These are phyloP conservation scores for Candida nitratophila DNA, from an alignment of 805 yeast genomes.

Conservation along the genomic window DNA sequence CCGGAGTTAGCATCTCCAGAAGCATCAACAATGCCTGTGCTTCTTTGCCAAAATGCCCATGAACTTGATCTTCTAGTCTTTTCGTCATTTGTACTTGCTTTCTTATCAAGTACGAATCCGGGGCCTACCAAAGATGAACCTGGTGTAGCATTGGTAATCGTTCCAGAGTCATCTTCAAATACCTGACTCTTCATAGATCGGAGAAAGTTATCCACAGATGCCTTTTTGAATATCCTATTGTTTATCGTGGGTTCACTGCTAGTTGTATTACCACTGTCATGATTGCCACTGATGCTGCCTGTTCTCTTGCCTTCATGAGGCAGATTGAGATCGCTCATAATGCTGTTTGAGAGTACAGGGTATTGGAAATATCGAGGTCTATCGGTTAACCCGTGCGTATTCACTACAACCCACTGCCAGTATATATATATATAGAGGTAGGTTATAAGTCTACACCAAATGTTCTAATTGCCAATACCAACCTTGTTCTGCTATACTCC, in stretches of 20 bases:
- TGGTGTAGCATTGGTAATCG: background rate
- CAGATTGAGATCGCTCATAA: no score
- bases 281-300: background rate
- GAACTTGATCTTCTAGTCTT: conserved; percentile 6
- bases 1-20: background rate
- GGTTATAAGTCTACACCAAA: no score
- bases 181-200: conserved; percentile 16
- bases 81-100: no score
- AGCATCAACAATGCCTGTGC: background rate
- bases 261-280: background rate
- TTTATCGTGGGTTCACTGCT: no score
- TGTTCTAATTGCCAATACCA: no score
- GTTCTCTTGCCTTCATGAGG: background rate
- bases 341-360: no score
- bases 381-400: no score
- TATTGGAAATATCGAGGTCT: no score
- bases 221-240: conserved; percentile 3
- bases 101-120: background rate
- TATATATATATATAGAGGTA: no score
- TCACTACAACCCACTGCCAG: no score
- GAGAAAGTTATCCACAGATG: conserved; percentile 10
- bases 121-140: background rate
- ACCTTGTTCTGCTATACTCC: no score
- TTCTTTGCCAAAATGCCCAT: conserved; percentile 21
- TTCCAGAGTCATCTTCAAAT: conserved; percentile 9